phyloP scores from a whole-genome alignment of 768 basidiomycete species.

The Rhizopogon vesiculosus region DNA sequence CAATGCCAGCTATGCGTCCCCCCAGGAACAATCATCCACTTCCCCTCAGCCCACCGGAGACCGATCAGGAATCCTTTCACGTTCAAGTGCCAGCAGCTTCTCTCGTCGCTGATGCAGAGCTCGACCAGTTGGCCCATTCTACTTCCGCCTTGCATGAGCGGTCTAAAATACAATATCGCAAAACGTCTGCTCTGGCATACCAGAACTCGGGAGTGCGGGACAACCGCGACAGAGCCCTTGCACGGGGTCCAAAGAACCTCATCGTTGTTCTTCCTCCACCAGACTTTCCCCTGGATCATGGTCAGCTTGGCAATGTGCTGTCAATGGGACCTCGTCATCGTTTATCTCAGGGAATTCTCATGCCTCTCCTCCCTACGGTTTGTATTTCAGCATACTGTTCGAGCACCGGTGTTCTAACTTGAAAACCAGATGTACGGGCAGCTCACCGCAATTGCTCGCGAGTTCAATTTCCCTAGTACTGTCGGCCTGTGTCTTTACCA shows the following conservation, averaged over 20 bases:
- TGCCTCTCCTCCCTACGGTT: conserved; percentile 76
- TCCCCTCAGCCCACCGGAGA: conserved; percentile 40
- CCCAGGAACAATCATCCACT: conserved; percentile 16
- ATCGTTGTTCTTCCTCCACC: conserved; percentile 65
- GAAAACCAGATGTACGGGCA: conserved; percentile 66
- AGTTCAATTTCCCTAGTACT: conserved; percentile 78
- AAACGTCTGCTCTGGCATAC: conserved; percentile 51
- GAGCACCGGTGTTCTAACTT: not conserved
- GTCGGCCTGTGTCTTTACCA: conserved; percentile 78
- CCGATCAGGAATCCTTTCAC: conserved; percentile 13
- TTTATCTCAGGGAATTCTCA: conserved; percentile 62
- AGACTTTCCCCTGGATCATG: conserved; percentile 53
- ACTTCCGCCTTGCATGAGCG: conserved; percentile 6
- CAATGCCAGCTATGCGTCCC: conserved; percentile 32
- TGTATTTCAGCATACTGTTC: conserved; percentile 3
- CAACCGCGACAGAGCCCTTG: conserved; percentile 33
- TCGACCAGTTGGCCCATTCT: conserved; percentile 5
- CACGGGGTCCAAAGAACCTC: conserved; percentile 45
- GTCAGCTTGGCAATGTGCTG: conserved; percentile 52
- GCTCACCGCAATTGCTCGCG: conserved; percentile 71
- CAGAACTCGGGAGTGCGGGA: conserved; percentile 44
- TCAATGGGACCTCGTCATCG: conserved; percentile 56
- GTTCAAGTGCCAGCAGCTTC: not conserved
- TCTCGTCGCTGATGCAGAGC: conserved; percentile 5
- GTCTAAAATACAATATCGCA: conserved; percentile 31